These are phyloP conservation scores for Maudiozyma pseudohumilis DNA, from an alignment of 805 yeast species.

Conservation along the genomic window DNA sequence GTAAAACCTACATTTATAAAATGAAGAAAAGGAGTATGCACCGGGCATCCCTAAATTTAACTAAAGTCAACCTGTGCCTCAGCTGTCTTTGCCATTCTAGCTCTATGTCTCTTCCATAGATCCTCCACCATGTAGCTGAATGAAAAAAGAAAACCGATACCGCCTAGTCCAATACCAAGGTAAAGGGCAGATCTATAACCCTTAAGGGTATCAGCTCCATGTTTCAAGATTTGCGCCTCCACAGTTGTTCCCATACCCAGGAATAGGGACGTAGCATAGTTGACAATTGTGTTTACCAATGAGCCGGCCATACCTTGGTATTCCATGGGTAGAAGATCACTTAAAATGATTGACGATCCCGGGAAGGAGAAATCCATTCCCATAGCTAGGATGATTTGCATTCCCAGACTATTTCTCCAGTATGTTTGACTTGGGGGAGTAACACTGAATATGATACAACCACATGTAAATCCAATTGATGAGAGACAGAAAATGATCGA, in stretches of 20 bases:
- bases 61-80: background rate
- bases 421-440: slow-evolving; percentile 51
- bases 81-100: slow-evolving; percentile 1
- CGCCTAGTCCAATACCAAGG: slow-evolving; percentile 50
- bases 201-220: slow-evolving; percentile 22
- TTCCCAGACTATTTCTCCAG: slow-evolving; percentile 48
- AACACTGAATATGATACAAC: slow-evolving; percentile 42
- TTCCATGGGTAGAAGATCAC: slow-evolving; percentile 47
- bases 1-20: background rate
- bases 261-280: slow-evolving; percentile 59
- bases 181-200: slow-evolving; percentile 51
- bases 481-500: slow-evolving; percentile 44
- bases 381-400: slow-evolving; percentile 47
- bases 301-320: slow-evolving; percentile 78
- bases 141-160: slow-evolving; percentile 14
- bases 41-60: background rate
- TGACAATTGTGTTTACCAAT: slow-evolving; percentile 57
- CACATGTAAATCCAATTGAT: slow-evolving; percentile 45
- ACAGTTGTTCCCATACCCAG: slow-evolving; percentile 65
- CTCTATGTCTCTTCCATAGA: slow-evolving; percentile 5
- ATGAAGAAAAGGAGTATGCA: background rate
- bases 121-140: slow-evolving; percentile 12
- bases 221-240: slow-evolving; percentile 33
- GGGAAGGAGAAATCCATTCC: slow-evolving; percentile 80
- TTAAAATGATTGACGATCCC: slow-evolving; percentile 54